Evolutionary conservation across 2,329 filamentous ascomycete species (phyloP), one percentile per base, ranked within the genome.

Genomic region (Beauveria pseudobassiana): DNA sequence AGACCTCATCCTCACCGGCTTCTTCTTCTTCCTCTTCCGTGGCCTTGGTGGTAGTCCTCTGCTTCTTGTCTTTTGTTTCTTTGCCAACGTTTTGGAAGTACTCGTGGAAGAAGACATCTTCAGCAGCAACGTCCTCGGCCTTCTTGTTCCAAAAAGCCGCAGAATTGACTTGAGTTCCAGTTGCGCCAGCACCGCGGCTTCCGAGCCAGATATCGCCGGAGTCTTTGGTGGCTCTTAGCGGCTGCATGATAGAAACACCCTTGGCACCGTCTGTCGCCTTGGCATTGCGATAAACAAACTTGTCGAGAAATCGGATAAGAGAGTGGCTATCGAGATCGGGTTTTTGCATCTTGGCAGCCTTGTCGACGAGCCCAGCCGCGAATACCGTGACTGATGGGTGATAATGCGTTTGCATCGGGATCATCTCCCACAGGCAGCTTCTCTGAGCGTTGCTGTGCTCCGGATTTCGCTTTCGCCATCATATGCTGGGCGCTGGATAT

Each of bases 71-170:
- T 71, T 88, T 83, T 62, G 73, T 72, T 56, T 81, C 77, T 74
- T 87, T 91, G 65, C 86, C 86, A 61, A 90, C 76, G 64, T 87
- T 84, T 63, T 85, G 87, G 76, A 99, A 99, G 83, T 99, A 99
- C 67, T 91, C 87, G 75, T 99, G 95, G 84, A 99, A 99, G 84
- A 99, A 99, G 45, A 92, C 90, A 72, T 99, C 95, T 66, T 99
- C 93, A 0, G 87, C 91, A 3, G 89, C 87, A 50, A 99, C 88
- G 59, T 98, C 87, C 65, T 91, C 87, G n/a, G 84, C 81, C 77
- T 91, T 93, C 83, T 91, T 91, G 69, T 87, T 88, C 91, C 92
- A 96, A 80, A 99, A 99, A 3, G 85, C 80, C 65, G 96, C 89
- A 1, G 88, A 88, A 75, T 99, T 99, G 74, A 99, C 82, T 6